A percentile compares a stretch with the other conserved stretches of the same genome.
Evolutionary conservation across 2,329 filamentous ascomycete genomes (phyloP).

Genomic region (Aaosphaeria arxii): DNA sequence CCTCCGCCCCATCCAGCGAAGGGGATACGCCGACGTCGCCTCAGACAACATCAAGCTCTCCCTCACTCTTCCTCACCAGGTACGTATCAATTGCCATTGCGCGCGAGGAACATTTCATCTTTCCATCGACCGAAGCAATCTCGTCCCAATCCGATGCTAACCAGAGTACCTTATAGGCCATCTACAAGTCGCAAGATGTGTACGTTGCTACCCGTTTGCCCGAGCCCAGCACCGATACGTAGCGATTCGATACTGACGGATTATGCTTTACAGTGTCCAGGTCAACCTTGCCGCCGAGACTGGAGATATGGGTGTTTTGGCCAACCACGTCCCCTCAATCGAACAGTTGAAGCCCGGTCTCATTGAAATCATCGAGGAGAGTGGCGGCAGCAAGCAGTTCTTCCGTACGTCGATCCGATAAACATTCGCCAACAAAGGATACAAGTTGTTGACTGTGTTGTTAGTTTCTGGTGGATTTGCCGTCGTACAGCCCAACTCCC

Average conservation of each 20-base stretch:
- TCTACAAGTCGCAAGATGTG: constrained; percentile 71
- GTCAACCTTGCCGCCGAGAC: constrained; percentile 98
- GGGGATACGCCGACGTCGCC: constrained; percentile 72
- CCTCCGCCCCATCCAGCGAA: constrained; percentile 73
- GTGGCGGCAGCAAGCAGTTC: constrained; percentile 87
- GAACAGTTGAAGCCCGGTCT: constrained; percentile 98
- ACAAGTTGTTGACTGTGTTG: constrained; percentile 3
- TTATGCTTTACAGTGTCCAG: constrained; percentile 66
- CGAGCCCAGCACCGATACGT: constrained; percentile 19
- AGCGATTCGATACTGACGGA: constrained; percentile 28
- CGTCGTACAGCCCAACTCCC: constrained; percentile 90
- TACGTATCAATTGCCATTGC: constrained; percentile 51
- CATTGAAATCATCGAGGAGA: constrained; percentile 94
- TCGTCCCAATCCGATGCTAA: constrained; percentile 1
- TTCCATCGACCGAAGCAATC: constrained; percentile 16
- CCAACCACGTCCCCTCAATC: constrained; percentile 97
- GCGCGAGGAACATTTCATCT: neutral
- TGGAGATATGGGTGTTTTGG: constrained; percentile 98
- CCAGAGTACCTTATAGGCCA: constrained; percentile 47
- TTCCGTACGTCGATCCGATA: constrained; percentile 70
- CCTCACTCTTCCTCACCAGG: constrained; percentile 96
- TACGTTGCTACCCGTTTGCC: constrained; percentile 48
- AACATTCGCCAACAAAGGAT: neutral
- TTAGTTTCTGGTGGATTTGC: constrained; percentile 95
- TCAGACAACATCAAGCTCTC: constrained; percentile 84